Percentiles rank a stretch among this genome's conserved stretches.
These are phyloP conservation scores for Boletus bicolor DNA, from an alignment of 768 basidiomycete species.

Conservation along the genomic window DNA sequence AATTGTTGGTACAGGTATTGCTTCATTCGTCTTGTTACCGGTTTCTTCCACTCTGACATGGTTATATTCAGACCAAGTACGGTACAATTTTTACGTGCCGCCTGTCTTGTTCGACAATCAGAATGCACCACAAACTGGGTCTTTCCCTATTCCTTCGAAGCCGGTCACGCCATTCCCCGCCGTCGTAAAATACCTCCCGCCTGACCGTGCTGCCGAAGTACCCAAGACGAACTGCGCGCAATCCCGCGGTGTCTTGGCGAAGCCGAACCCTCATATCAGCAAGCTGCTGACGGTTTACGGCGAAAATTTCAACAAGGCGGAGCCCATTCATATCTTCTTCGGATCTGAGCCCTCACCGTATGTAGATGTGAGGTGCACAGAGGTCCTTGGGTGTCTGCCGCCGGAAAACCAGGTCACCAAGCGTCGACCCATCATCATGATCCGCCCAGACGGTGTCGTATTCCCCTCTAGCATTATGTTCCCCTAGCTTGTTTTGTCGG, in stretches of 20 bases:
- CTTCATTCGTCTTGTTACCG: conserved; percentile 1
- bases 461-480: conserved; percentile 82
- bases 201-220: conserved; percentile 80
- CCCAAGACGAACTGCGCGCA: conserved; percentile 69
- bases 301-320: conserved; percentile 82
- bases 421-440: conserved; percentile 76
- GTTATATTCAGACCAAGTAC: conserved; percentile 66
- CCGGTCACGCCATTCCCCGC: conserved; percentile 83
- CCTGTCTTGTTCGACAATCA: conserved; percentile 80
- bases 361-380: conserved; percentile 83
- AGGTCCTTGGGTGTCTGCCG: conserved; percentile 79
- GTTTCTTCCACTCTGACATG: conserved; percentile 16
- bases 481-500: conserved; percentile 47
- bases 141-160: conserved; percentile 77
- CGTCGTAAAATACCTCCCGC: conserved; percentile 88
- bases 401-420: conserved; percentile 64
- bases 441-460: conserved; percentile 82
- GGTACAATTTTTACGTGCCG: conserved; percentile 92
- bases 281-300: conserved; percentile 87
- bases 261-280: conserved; percentile 72
- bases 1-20: conserved; percentile 81
- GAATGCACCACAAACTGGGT: conserved; percentile 63
- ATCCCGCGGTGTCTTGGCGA: conserved; percentile 65
- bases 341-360: conserved; percentile 84
- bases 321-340: conserved; percentile 82